Base-by-base conservation (phyloP, 2,329 filamentous ascomycete species). In the Fusarium globosum region DNA sequence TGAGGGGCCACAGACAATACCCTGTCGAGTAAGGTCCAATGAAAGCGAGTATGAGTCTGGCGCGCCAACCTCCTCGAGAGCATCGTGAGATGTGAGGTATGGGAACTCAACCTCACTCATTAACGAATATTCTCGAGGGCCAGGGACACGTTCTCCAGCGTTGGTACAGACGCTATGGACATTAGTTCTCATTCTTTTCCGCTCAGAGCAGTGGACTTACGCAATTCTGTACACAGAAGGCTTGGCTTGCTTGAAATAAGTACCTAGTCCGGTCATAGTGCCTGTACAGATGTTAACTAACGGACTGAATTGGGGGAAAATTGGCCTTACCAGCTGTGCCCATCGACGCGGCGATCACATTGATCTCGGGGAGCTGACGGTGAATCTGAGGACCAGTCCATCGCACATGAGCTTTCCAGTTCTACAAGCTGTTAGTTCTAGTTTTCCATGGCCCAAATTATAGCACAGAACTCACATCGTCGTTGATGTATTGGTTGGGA, bases 331-430 rank as follows among this genome's bases (percentile, higher is more conserved):
- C 79, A 21, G 78, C 59, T 9, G 88, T 90, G 5, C 89, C 88
- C 85, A 90, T 87, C 1, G 87, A 86, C 1, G 87, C 85, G 53
- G 85, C 88, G 28, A 90, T 81, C 10, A 90, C 81, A 30, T 86
- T 87, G 67, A 90, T 88, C 52, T 88, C 82, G 2, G 88, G 88
- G 7, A 90, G 77, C 58, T 90, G 89, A 52, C 82, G 84, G 48
- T 86, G 82, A 28, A 90, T 88, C 69, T 90, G 89, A 1, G 88
- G 87, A 0, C 88, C 89, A 2, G 88, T 90, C 88, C 88, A 90
- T 56, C 85, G 85, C 4, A 87, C 80, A 74, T 91, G 89, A 7
- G 88, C 80, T 74, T 84, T 83, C 85, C 86, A 88, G 71, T 88
- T 88, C 85, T 86, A 15, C 38, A 4, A 1, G 1, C 5, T 6